Base-by-base conservation (phyloP, 164 flowering plant species). In the Kingdonia uniflora region DNA sequence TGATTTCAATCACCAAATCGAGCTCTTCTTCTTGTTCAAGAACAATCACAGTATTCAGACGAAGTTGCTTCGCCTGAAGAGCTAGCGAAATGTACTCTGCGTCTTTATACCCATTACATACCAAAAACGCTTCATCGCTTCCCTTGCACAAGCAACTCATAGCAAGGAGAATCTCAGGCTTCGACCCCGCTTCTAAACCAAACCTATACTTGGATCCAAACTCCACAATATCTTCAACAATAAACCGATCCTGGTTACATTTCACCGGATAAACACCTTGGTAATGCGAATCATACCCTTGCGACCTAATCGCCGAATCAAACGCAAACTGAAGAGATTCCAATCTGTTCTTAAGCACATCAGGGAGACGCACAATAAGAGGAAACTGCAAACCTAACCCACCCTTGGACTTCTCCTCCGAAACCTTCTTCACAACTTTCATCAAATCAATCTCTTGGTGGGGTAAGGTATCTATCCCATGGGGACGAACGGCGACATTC, bases 221-320 rank as follows among this genome's bases (percentile, higher is more conserved):
- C 52, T 61, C 68, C 8, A 94, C 99, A 6, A 94, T 79, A 58
- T 94, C 99, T 42, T 94, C 99, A 8, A 94, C 96, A 19, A 94
- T 74, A 46, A 75, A 94, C 57, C 86, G 65, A 57, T 94, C 96
- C 71, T 94, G 99, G 58, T 89, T 89, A 65, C 99, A 89, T 65
- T 94, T 94, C 48, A 94, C 97, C 0, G 99, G 99, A 49, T 81
- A 94, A 17, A 94, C 97, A 3, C 99, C 99, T 59, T 89, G 97
- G 79, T 94, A 94, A 65, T 83, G 97, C 16, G 92, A 68, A 14
- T 45, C 77, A 55, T 87, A 94, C 2, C 76, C 79, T 10, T 75
- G 77, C 0, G 87, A 74, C 19, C 65, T 59, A 14, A 94, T 60
- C 0, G 96, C 96, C 13, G 33, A 65, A 19, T 89, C 81, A 39